phyloP scores from a whole-genome alignment of 148 eudicot genomes.

The Pharnaceum exiguum region DNA sequence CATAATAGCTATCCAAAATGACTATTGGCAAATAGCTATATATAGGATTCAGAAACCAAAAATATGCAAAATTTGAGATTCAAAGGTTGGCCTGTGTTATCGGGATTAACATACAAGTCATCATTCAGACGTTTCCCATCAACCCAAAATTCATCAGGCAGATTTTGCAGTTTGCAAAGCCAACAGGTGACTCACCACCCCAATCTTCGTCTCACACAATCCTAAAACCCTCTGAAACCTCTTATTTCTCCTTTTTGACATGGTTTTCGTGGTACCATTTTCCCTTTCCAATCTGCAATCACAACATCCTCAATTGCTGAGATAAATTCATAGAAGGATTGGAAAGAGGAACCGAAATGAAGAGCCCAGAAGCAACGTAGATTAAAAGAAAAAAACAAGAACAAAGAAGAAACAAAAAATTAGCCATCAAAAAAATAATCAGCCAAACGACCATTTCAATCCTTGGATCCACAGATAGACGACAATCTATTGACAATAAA shows the following conservation, averaged over 20 bases:
- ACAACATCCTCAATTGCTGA: constrained; percentile 9
- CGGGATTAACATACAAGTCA: constrained; percentile 21
- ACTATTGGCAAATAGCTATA: no score
- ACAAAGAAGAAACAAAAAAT: not conserved
- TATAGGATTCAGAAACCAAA: no score
- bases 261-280: not conserved
- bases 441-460: not conserved
- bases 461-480: not conserved
- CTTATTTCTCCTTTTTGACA: not conserved
- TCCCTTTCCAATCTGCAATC: constrained; percentile 5
- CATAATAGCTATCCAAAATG: no score
- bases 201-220: not conserved
- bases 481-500: not conserved
- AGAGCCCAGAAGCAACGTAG: no score
- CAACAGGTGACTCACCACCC: constrained; percentile 13
- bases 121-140: not conserved
- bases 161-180: constrained; percentile 20
- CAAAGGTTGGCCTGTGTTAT: constrained; percentile 20
- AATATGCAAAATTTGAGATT: no score
- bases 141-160: constrained; percentile 7
- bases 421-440: not conserved
- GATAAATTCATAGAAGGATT: no score
- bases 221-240: constrained; percentile 27
- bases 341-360: not conserved
- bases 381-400: not conserved